Percentiles rank a stretch among this genome's conserved stretches.
Conservation (phyloP, 2,329 filamentous ascomycete genomes). For the Penicillium verrucosum region DNA sequence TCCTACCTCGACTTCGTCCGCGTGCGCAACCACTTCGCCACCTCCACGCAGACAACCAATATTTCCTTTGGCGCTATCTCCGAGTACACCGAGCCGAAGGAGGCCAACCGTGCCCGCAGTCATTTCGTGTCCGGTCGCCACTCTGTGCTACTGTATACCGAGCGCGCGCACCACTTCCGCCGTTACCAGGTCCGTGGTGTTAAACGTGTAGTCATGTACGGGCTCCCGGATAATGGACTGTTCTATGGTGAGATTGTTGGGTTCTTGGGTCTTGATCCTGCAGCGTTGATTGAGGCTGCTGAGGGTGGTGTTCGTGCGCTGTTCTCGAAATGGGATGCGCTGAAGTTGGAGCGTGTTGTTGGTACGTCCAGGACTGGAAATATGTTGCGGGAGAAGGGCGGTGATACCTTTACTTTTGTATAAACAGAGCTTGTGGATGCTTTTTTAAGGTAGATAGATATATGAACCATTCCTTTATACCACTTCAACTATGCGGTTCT, state of each 20-base stretch:
- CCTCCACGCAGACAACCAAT: conserved; percentile 55
- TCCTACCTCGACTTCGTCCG: conserved; percentile 94
- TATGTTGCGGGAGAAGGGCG: conserved; percentile 76
- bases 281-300: conserved; percentile 55
- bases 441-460: not conserved
- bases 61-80: conserved; percentile 77
- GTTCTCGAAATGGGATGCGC: conserved; percentile 84
- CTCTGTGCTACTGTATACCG: conserved; percentile 82
- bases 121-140: conserved; percentile 84
- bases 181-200: conserved; percentile 81
- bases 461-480: not conserved
- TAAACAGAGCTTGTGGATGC: conserved; percentile 43
- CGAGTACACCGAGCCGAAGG: conserved; percentile 77
- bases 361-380: conserved; percentile 75
- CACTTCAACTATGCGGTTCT: not conserved
- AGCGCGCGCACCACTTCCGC: conserved; percentile 94
- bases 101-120: conserved; percentile 77
- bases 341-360: conserved; percentile 85
- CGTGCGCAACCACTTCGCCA: conserved; percentile 87
- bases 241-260: conserved; percentile 47
- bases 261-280: conserved; percentile 39
- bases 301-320: conserved; percentile 56
- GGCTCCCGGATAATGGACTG: conserved; percentile 77
- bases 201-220: conserved; percentile 82
- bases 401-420: conserved; percentile 93